These are phyloP conservation scores for Aureobasidium vineae DNA, from an alignment of 2,329 filamentous ascomycete genomes.

Conservation along the genomic window DNA sequence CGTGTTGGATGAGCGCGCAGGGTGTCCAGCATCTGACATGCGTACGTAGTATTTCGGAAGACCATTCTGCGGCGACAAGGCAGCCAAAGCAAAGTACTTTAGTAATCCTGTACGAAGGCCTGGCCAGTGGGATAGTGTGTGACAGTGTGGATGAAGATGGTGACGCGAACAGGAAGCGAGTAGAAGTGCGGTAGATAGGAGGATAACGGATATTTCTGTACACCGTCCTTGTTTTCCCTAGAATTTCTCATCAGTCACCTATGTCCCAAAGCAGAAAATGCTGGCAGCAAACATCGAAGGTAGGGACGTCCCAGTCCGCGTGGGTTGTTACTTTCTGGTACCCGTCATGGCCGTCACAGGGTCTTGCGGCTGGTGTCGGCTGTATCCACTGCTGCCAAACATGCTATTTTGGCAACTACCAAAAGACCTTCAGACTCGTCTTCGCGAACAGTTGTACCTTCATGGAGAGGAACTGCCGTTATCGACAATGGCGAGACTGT, in stretches of 20 bases:
- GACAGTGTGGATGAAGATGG: neutral
- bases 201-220: slow-evolving; percentile 3
- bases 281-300: neutral
- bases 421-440: neutral
- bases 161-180: neutral
- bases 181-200: neutral
- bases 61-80: slow-evolving; percentile 1
- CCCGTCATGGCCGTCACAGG: slow-evolving; percentile 7
- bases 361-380: neutral
- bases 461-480: neutral
- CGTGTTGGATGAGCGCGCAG: neutral
- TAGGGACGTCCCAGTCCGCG: neutral
- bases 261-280: slow-evolving; percentile 20
- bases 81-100: slow-evolving; percentile 7
- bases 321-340: slow-evolving; percentile 1
- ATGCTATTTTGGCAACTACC: neutral
- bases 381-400: neutral
- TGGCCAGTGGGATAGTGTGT: neutral
- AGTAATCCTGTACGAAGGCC: neutral
- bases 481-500: neutral
- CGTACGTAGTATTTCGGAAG: neutral
- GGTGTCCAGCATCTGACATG: slow-evolving; percentile 7
- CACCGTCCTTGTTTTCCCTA: neutral
- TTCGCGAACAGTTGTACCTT: neutral
- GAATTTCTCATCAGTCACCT: neutral